phyloP scores from a whole-genome alignment of 768 basidiomycete genomes.

The Mycena latifolia region DNA sequence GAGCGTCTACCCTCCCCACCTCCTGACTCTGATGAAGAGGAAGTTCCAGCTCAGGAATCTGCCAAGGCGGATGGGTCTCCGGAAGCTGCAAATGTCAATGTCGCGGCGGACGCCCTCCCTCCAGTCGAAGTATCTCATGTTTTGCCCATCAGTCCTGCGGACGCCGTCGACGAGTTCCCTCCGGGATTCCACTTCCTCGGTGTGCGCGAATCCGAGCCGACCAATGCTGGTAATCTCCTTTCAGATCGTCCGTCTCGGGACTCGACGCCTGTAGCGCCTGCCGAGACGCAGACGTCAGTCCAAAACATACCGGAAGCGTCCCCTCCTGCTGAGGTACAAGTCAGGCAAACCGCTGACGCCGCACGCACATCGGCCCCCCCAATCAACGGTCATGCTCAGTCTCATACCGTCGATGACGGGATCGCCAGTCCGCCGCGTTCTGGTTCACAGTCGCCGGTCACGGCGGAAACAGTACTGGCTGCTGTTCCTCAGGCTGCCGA shows the following conservation, averaged over 20 bases:
- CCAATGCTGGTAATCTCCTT: constrained; percentile 1
- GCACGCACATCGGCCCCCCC: constrained; percentile 11
- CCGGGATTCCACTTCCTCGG: constrained; percentile 37
- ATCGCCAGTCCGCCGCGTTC: not conserved
- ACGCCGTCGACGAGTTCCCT: constrained; percentile 32
- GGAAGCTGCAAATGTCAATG: not conserved
- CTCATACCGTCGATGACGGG: constrained; percentile 4
- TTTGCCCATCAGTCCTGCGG: constrained; percentile 28
- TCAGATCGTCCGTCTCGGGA: constrained; percentile 6
- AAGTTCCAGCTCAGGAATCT: constrained; percentile 6
- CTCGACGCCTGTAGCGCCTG: not conserved
- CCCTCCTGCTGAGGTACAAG: constrained; percentile 10
- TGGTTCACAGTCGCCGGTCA: not conserved
- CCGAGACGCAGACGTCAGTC: not conserved
- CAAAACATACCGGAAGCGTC: not conserved
- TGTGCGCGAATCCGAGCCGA: constrained; percentile 2
- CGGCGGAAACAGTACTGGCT: constrained; percentile 25
- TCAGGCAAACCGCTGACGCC: constrained; percentile 15
- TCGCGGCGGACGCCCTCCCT: not conserved
- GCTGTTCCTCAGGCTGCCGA: constrained; percentile 17
- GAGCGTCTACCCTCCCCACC: constrained; percentile 27
- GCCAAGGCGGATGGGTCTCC: not conserved
- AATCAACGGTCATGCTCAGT: constrained; percentile 7
- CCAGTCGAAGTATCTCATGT: constrained; percentile 28
- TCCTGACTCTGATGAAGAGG: constrained; percentile 34